Base-by-base conservation (phyloP, 2,329 filamentous ascomycete species). In the Parafenestella ontariensis region DNA sequence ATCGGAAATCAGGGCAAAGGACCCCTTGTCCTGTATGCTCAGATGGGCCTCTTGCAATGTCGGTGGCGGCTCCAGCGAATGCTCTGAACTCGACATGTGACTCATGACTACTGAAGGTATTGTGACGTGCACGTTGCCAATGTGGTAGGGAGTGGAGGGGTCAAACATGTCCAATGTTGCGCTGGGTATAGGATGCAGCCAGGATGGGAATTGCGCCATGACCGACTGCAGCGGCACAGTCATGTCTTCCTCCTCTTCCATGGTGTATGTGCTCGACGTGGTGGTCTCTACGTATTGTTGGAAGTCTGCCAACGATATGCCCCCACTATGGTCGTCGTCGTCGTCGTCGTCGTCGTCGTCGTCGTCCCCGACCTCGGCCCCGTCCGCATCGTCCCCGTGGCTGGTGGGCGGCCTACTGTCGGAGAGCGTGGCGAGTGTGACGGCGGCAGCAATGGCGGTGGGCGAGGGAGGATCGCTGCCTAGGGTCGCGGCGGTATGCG, bases 331-430 rank as follows among this genome's bases (percentile, higher is more conserved):
- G 29, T 62, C 63, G 15, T 50, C 34, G 31, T 50, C 60, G 37
- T 43, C 43, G 23, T 59, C 58, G 40, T 55, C 54, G 17, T 46
- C 56, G 53, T 66, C 56, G 53, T 68, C 48, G 45, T 64, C 62
- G 10, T 39, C 65, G 55, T 67, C 24, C 9, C n/a, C n/a, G n/a
- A n/a, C n/a, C n/a, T n/a, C n/a, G n/a, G n/a, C n/a, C n/a, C n/a
- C n/a, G n/a, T n/a, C n/a, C n/a, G n/a, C 56, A 54, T 68, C 48
- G 45, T 64, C 62, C 10, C 42, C 65, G 56, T 67, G 60, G 59
- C 66, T 65, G 36, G 66, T 66, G 52, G 65, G 54, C 42, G 70
- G 66, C 24, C 69, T 62, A 59, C 57, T 69, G 59, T 69, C 69
- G 15, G 67, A 63, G 49, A 70, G 66, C 7, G 68, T 61, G 45